Conservation (phyloP, 2,329 filamentous ascomycete genomes). For the Botrytis tulipae region DNA sequence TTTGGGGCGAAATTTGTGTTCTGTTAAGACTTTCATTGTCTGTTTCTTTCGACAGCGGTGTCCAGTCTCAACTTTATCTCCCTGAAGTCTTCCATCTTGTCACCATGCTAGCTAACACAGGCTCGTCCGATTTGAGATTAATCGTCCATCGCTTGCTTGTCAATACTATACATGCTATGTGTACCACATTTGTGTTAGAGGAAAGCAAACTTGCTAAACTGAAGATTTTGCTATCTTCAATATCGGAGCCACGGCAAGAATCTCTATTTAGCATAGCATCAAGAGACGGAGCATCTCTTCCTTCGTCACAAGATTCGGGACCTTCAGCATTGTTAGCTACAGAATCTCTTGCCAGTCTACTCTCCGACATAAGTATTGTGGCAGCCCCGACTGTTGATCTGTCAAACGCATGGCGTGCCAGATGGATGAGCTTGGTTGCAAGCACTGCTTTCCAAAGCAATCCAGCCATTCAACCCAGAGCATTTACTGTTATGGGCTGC, state of each 20-base stretch:
- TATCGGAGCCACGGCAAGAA: conserved; percentile 60
- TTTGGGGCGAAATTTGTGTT: conserved; percentile 69
- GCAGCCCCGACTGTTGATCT: conserved; percentile 64
- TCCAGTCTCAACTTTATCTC: conserved; percentile 65
- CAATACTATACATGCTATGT: conserved; percentile 66
- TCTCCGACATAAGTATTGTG: conserved; percentile 63
- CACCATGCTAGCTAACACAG: conserved; percentile 68
- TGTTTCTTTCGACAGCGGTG: conserved; percentile 65
- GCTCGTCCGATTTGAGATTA: conserved; percentile 54
- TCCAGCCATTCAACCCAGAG: conserved; percentile 66
- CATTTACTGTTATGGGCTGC: conserved; percentile 70
- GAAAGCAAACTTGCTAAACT: conserved; percentile 50
- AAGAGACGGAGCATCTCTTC: conserved; percentile 55
- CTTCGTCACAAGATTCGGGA: conserved; percentile 53
- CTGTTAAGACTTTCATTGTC: conserved; percentile 64
- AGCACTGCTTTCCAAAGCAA: conserved; percentile 73
- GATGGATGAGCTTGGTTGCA: conserved; percentile 72
- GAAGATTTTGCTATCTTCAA: conserved; percentile 53
- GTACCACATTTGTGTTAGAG: conserved; percentile 62
- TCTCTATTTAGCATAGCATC: conserved; percentile 52
- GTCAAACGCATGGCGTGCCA: conserved; percentile 66
- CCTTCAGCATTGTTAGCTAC: conserved; percentile 44
- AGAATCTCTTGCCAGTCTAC: conserved; percentile 58
- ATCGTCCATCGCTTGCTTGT: conserved; percentile 63
- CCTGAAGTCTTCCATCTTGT: conserved; percentile 70